These are phyloP conservation scores for Lophium mytilinum DNA, from an alignment of 495 filamentous ascomycete species.

Conservation along the genomic window DNA sequence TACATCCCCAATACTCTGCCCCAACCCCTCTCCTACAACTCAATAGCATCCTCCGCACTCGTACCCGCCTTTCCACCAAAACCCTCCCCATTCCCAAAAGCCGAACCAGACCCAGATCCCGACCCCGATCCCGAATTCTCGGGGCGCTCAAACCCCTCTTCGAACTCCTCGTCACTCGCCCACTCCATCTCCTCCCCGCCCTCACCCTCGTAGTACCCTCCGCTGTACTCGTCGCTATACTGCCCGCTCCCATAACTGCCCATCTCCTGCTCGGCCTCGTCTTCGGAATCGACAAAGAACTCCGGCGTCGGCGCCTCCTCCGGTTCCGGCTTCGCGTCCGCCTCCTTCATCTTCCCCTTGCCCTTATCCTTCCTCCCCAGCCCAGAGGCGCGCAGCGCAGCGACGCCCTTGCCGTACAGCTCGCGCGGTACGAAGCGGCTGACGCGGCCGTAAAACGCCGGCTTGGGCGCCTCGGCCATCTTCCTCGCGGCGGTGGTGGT, in stretches of 20 bases:
- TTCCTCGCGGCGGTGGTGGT: not conserved
- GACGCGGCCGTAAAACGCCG: slow-evolving; percentile 23
- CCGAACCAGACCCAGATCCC: not conserved
- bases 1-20: too few relatives aligned
- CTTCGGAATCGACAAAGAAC: slow-evolving; percentile 4
- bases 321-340: not conserved
- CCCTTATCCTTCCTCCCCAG: slow-evolving; percentile 11
- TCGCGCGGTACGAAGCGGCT: slow-evolving; percentile 34
- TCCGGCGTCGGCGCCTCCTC: slow-evolving; percentile 3
- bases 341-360: not conserved
- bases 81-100: too few relatives aligned
- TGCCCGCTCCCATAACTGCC: not conserved
- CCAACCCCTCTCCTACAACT: not conserved
- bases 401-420: slow-evolving; percentile 28
- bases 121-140: not conserved
- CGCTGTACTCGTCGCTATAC: too few relatives aligned
- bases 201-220: slow-evolving; percentile 6
- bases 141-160: not conserved
- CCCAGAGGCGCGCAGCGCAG: slow-evolving; percentile 5
- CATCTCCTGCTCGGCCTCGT: slow-evolving; percentile 8
- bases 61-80: not conserved
- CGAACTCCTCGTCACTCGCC: slow-evolving; percentile 1
- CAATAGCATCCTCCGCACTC: not conserved
- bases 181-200: slow-evolving; percentile 17
- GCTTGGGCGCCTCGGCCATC: not conserved